phyloP scores from a whole-genome alignment of 257 asterid genomes.

The Oldenlandia corymbosa region DNA sequence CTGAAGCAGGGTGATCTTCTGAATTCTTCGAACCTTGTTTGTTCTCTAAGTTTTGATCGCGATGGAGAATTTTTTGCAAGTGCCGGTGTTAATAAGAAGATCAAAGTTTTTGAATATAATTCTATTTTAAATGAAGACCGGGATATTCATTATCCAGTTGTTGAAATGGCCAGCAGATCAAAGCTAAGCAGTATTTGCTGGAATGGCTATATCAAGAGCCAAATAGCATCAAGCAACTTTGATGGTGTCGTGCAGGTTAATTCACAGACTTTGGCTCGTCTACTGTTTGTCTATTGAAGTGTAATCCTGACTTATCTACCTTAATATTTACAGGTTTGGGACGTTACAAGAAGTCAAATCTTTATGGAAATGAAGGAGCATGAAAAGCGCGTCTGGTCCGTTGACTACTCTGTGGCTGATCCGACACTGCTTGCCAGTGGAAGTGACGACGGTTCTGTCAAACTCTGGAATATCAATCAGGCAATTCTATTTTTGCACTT shows the following conservation, averaged over 20 bases:
- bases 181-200: conserved; percentile 97
- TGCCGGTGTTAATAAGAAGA: conserved; percentile 98
- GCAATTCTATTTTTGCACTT: conserved; percentile 95
- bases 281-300: not conserved
- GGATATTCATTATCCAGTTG: conserved; percentile 92
- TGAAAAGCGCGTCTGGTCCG: conserved; percentile 92
- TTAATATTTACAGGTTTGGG: conserved; percentile 69
- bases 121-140: conserved; percentile 62
- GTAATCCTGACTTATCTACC: not conserved
- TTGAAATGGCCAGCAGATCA: conserved; percentile 87
- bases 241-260: conserved; percentile 96
- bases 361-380: conserved; percentile 98
- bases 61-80: conserved; percentile 95
- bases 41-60: conserved; percentile 92
- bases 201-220: conserved; percentile 93
- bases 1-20: conserved; percentile 93
- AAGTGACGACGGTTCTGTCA: conserved; percentile 94
- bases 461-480: conserved; percentile 99
- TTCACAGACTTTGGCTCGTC: conserved; percentile 1
- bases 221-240: conserved; percentile 95
- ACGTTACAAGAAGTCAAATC: conserved; percentile 74
- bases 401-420: conserved; percentile 88
- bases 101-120: conserved; percentile 81
- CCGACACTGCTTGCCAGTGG: conserved; percentile 98
- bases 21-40: conserved; percentile 84